phyloP scores from a whole-genome alignment of 2,329 filamentous ascomycete genomes.

The Metarhizium humberi region DNA sequence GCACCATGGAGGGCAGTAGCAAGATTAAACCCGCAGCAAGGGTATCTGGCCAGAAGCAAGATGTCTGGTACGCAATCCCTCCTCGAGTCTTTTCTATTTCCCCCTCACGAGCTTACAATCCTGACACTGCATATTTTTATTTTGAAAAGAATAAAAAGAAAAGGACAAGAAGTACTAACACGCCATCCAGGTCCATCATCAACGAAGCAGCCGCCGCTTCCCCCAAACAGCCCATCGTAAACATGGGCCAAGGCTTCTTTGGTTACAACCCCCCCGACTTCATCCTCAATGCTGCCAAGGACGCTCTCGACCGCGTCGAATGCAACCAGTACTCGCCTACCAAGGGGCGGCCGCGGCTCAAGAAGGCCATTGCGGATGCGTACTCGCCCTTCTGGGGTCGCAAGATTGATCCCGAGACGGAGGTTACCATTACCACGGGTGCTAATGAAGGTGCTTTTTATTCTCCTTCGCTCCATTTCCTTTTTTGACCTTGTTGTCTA shows the following conservation, averaged over 20 bases:
- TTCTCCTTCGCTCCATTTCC: neutral
- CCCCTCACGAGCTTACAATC: no score
- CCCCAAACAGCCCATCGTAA: constrained; percentile 54
- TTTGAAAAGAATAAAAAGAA: no score
- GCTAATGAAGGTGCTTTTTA: constrained; percentile 57
- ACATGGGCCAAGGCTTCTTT: constrained; percentile 63
- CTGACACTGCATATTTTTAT: no score
- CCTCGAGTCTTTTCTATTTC: neutral
- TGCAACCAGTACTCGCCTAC: constrained; percentile 99
- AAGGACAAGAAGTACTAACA: neutral
- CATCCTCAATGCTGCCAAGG: constrained; percentile 83
- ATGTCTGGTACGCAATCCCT: constrained; percentile 37
- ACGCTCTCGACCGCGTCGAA: constrained; percentile 80
- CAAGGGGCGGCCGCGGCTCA: constrained; percentile 81
- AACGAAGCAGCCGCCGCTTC: constrained; percentile 57
- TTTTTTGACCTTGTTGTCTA: neutral
- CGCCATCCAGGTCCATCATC: constrained; percentile 46
- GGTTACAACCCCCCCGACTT: constrained; percentile 93
- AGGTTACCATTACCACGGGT: constrained; percentile 89
- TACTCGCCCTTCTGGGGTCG: constrained; percentile 87
- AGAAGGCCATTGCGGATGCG: constrained; percentile 85
- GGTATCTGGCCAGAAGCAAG: constrained; percentile 38
- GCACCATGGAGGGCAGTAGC: constrained; percentile 31
- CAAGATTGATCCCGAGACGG: constrained; percentile 74
- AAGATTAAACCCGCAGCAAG: constrained; percentile 42